These are phyloP conservation scores for Lunasporangiospora selenospora DNA, from an alignment of 192 early-diverging fungal species.

Conservation along the genomic window DNA sequence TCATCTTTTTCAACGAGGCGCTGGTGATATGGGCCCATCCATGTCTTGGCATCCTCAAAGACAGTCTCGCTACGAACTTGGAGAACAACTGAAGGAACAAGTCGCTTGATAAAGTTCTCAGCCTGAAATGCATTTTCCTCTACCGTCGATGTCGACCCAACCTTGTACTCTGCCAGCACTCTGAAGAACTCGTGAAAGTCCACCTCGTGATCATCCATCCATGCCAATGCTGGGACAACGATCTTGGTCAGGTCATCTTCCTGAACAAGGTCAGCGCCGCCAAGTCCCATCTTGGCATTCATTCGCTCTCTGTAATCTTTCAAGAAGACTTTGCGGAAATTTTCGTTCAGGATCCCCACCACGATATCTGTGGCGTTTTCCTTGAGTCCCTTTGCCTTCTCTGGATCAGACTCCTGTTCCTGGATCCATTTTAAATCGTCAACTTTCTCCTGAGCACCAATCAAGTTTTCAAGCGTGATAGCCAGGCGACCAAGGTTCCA, in stretches of 20 bases:
- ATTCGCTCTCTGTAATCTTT: slow-evolving; percentile 62
- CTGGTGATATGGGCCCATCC: slow-evolving; percentile 66
- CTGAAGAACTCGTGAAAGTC: slow-evolving; percentile 86
- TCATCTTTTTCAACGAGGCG: slow-evolving; percentile 55
- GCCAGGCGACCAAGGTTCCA: slow-evolving; percentile 85
- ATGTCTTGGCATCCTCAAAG: slow-evolving; percentile 48
- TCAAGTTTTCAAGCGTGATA: slow-evolving; percentile 65
- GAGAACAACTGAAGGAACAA: slow-evolving; percentile 29
- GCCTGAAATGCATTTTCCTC: slow-evolving; percentile 19
- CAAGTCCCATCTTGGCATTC: slow-evolving; percentile 65
- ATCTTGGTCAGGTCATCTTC: slow-evolving; percentile 58
- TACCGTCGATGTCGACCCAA: slow-evolving; percentile 21
- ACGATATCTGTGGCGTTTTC: slow-evolving; percentile 51
- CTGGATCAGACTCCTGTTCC: slow-evolving; percentile 17
- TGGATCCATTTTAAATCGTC: slow-evolving; percentile 48
- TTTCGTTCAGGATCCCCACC: slow-evolving; percentile 57
- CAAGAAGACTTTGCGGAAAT: slow-evolving; percentile 58
- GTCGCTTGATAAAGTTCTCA: slow-evolving; percentile 27
- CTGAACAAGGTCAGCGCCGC: neutral
- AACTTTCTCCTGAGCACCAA: slow-evolving; percentile 62
- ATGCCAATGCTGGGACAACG: slow-evolving; percentile 71
- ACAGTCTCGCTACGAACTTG: slow-evolving; percentile 26
- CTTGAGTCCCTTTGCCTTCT: slow-evolving; percentile 30
- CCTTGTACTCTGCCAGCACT: slow-evolving; percentile 60
- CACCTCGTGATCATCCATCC: slow-evolving; percentile 64